A percentile compares a stretch with the other conserved stretches of the same genome.
phyloP scores from a whole-genome alignment of 2,329 filamentous ascomycete species.

The Xylariaceae sp. region DNA sequence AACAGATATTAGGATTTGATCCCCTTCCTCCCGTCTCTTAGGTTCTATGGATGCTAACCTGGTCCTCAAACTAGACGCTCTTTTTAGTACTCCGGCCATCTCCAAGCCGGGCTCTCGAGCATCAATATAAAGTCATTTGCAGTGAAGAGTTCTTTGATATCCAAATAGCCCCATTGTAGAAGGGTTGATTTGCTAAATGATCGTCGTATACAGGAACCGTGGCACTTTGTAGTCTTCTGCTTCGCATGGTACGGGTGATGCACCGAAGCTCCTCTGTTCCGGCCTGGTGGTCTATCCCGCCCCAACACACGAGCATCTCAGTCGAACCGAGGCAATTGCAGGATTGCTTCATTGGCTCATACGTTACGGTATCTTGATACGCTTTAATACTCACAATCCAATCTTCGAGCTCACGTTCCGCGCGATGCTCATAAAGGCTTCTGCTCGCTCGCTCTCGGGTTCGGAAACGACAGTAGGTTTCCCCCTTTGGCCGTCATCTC shows the following conservation, averaged over 20 bases:
- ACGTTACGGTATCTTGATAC: not conserved
- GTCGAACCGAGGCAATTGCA: not conserved
- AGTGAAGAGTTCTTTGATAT: conserved; percentile 23
- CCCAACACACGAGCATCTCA: not conserved
- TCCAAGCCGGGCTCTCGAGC: conserved; percentile 15
- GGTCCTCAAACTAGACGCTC: conserved; percentile 28
- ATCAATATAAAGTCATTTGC: conserved; percentile 18
- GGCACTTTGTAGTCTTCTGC: not conserved
- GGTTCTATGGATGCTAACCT: conserved; percentile 39
- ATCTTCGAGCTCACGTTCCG: conserved; percentile 54
- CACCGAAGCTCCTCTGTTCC: not conserved
- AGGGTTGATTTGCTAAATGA: conserved; percentile 28
- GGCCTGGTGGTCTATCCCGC: not conserved
- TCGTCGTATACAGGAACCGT: conserved; percentile 21
- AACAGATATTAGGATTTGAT: conserved; percentile 37
- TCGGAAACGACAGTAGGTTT: conserved; percentile 90
- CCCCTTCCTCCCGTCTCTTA: conserved; percentile 33
- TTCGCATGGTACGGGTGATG: not conserved
- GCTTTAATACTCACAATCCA: conserved; percentile 32
- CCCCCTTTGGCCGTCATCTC: conserved; percentile 82
- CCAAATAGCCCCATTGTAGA: conserved; percentile 7
- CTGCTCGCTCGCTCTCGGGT: conserved; percentile 72
- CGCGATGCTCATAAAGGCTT: conserved; percentile 73
- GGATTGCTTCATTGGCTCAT: not conserved
- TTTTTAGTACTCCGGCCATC: conserved; percentile 21